Conservation (phyloP, 345 rosid genomes). For the Citrus medica region DNA sequence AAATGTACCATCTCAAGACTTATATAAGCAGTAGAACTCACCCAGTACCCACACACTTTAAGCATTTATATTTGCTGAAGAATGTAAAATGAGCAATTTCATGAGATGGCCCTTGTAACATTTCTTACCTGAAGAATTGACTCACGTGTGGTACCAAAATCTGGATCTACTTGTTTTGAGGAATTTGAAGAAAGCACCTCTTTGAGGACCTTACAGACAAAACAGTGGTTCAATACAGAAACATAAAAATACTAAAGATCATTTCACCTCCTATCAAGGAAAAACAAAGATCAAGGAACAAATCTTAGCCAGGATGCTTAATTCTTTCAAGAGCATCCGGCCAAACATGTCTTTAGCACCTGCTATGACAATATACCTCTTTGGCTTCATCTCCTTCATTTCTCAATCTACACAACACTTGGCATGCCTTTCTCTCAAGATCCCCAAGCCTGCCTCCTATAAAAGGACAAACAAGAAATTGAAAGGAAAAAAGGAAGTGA, state of each 20-base stretch:
- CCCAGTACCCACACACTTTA: neutral
- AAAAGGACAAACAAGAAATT: slow-evolving; percentile 4
- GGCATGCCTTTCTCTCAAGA: slow-evolving; percentile 63
- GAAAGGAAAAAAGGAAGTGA: neutral
- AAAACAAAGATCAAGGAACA: slow-evolving; percentile 1
- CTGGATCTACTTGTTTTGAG: slow-evolving; percentile 43
- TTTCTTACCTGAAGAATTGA: slow-evolving; percentile 70
- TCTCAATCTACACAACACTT: slow-evolving; percentile 67
- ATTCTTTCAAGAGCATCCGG: neutral
- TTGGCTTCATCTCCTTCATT: slow-evolving; percentile 59
- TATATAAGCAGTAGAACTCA: neutral
- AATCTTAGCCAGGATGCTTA: neutral
- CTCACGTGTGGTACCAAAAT: slow-evolving; percentile 63
- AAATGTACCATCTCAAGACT: neutral
- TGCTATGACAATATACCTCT: slow-evolving; percentile 42
- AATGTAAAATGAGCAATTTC: neutral
- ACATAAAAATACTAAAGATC: neutral
- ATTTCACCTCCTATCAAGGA: neutral
- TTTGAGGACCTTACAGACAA: slow-evolving; percentile 47
- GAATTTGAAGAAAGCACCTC: slow-evolving; percentile 49
- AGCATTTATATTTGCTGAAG: neutral
- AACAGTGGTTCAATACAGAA: slow-evolving; percentile 13
- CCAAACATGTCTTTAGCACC: neutral
- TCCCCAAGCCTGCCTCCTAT: slow-evolving; percentile 45
- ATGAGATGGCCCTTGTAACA: neutral